These are phyloP conservation scores for Fusarium virguliforme DNA, from an alignment of 2,329 filamentous ascomycete species.

Conservation along the genomic window DNA sequence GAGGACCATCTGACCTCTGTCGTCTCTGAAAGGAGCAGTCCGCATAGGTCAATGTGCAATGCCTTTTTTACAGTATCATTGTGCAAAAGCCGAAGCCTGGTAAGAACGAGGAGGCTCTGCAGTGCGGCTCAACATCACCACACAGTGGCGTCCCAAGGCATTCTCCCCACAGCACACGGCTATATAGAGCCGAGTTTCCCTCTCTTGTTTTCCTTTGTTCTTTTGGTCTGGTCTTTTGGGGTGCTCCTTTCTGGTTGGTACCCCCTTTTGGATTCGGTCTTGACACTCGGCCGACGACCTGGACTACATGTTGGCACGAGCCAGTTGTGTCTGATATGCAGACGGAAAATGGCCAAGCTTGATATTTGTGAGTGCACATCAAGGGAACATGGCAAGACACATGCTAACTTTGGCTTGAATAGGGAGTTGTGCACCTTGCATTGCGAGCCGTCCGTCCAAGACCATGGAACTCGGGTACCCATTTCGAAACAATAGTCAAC, in stretches of 20 bases:
- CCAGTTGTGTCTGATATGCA: background rate
- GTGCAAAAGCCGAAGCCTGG: background rate
- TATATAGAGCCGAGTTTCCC: conserved; percentile 7
- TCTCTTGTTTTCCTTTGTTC: background rate
- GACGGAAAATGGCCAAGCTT: background rate
- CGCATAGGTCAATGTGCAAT: background rate
- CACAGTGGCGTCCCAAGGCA: background rate
- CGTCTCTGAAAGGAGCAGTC: background rate
- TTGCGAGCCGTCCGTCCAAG: background rate
- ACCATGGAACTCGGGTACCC: background rate
- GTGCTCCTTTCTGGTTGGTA: background rate
- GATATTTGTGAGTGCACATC: background rate
- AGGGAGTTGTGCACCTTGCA: background rate
- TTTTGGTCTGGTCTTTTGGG: background rate
- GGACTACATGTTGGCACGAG: background rate
- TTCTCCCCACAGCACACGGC: background rate
- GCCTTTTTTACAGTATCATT: background rate
- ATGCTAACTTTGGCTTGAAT: background rate
- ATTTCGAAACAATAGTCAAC: background rate
- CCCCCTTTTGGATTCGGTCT: background rate
- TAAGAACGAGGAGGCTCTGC: background rate
- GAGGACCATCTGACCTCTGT: background rate
- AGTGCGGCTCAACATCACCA: background rate
- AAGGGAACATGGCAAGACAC: background rate
- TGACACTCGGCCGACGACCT: background rate